Percentiles rank a stretch among this genome's conserved stretches.
phyloP scores from a whole-genome alignment of 1,284 basidiomycete genomes.

The Pterulicium gracile region DNA sequence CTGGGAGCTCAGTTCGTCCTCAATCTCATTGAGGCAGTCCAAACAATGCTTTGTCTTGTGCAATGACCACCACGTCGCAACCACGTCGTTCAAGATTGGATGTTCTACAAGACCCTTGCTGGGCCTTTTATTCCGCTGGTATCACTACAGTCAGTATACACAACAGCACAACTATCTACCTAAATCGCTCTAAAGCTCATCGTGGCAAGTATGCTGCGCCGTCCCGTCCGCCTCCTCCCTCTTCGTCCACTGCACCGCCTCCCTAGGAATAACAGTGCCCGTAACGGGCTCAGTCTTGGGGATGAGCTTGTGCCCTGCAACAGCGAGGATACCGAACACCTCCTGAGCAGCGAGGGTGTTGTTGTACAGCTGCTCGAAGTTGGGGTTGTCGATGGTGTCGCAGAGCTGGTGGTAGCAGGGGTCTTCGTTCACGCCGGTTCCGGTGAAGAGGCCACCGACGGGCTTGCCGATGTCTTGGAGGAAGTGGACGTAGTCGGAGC shows the following conservation, averaged over 20 bases:
- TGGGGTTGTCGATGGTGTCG: slow-evolving; percentile 1
- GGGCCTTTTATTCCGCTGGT: too few relatives aligned
- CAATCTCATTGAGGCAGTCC: too few relatives aligned
- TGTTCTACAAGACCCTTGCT: too few relatives aligned
- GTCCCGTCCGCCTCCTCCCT: too few relatives aligned
- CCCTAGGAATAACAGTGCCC: not conserved
- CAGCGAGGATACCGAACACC: slow-evolving; percentile 1
- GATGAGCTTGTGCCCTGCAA: slow-evolving; percentile 5
- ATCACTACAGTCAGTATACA: too few relatives aligned
- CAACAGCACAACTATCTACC: too few relatives aligned
- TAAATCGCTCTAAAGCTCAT: too few relatives aligned
- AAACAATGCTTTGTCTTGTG: too few relatives aligned
- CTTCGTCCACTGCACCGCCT: slow-evolving; percentile 6
- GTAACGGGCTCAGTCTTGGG: slow-evolving; percentile 2
- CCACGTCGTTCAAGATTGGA: too few relatives aligned
- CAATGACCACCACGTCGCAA: too few relatives aligned
- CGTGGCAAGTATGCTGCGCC: too few relatives aligned
- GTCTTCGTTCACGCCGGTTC: slow-evolving; percentile 1
- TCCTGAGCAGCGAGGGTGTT: slow-evolving; percentile 7
- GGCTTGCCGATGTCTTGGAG: slow-evolving; percentile 8
- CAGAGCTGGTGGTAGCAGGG: slow-evolving; percentile 2
- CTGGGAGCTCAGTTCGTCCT: too few relatives aligned
- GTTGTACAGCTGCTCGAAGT: slow-evolving; percentile 6
- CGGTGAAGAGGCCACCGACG: slow-evolving; percentile 6
- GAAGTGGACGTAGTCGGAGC: slow-evolving; percentile 6